Base-by-base conservation (phyloP, 169 alveolate species). In the Sarcocystis neurona region DNA sequence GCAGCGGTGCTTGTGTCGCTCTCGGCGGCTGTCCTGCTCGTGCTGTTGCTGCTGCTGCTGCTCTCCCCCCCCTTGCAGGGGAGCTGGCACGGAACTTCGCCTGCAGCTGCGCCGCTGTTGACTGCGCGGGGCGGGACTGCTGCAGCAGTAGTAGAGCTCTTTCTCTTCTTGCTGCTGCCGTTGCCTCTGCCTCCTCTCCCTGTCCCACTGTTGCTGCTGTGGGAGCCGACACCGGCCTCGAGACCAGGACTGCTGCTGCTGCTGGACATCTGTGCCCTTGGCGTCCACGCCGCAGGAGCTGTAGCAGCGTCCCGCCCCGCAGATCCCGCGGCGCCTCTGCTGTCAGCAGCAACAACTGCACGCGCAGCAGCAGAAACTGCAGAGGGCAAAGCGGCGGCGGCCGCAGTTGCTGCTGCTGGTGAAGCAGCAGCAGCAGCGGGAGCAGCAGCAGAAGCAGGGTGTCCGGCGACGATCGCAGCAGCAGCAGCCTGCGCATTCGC, bases 81-180 rank as follows among this genome's bases (percentile, higher is more conserved):
- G n/a, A n/a, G n/a, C n/a, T n/a, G n/a, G n/a, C n/a, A n/a, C n/a
- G n/a, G n/a, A n/a, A n/a, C n/a, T n/a, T n/a, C n/a, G 88, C 78
- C 78, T 80, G 88, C 39, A 80, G 77, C 78, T 80, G 88, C 58
- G 88, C 88, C 39, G n/a, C n/a, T n/a, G n/a, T n/a, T n/a, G n/a
- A n/a, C n/a, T n/a, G n/a, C n/a, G n/a, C n/a, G n/a, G n/a, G n/a
- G n/a, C n/a, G n/a, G n/a, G n/a, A n/a, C n/a, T n/a, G n/a, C n/a
- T n/a, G n/a, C n/a, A n/a, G n/a, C n/a, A n/a, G n/a, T n/a, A n/a
- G n/a, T n/a, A n/a, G n/a, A n/a, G n/a, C n/a, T n/a, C 8, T n/a
- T 63, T 18, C 41, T 18, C 60, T 50, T n/a, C 75, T 63, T 41
- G 84, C 63, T 48, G 75, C 75, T 70, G 84, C 90, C 32, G 56